These are phyloP conservation scores for Alternaria alternata DNA, from an alignment of 2,329 filamentous ascomycete species.

Conservation along the genomic window DNA sequence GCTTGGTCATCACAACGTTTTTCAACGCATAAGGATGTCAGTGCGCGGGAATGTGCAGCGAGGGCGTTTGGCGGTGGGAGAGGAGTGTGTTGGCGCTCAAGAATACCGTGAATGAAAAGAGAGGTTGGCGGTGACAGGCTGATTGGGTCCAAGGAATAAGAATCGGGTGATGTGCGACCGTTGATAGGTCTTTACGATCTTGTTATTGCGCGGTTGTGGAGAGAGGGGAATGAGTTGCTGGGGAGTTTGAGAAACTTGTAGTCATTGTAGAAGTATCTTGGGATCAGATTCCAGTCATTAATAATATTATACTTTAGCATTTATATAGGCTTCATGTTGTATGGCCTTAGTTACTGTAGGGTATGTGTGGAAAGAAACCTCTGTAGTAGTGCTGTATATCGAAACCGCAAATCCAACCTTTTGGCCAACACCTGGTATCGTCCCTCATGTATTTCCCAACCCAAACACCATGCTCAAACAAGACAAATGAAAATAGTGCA, in stretches of 20 bases:
- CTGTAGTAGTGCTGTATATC: not conserved
- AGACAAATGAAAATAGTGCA: not conserved
- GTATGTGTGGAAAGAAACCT: not conserved
- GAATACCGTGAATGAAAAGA: not conserved
- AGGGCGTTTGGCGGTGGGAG: conserved; percentile 13
- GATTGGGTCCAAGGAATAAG: not conserved
- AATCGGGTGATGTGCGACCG: not conserved
- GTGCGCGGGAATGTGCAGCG: conserved; percentile 8
- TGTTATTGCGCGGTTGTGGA: not conserved
- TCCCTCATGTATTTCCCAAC: not conserved
- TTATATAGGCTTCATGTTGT: not conserved
- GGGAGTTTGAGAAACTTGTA: not conserved
- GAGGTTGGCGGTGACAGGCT: not conserved
- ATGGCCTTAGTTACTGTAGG: not conserved
- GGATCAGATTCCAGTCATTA: not conserved
- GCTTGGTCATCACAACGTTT: not conserved
- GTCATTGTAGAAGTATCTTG: not conserved
- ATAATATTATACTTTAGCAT: not conserved
- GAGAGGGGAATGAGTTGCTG: not conserved
- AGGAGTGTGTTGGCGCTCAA: not conserved
- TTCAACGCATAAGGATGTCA: not conserved
- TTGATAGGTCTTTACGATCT: not conserved
- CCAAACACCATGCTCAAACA: not conserved
- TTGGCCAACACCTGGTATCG: not conserved
- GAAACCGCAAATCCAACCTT: not conserved